Base-by-base conservation (phyloP, 1,139 yeast genomes). In the Saccharomyces hybrid region DNA sequence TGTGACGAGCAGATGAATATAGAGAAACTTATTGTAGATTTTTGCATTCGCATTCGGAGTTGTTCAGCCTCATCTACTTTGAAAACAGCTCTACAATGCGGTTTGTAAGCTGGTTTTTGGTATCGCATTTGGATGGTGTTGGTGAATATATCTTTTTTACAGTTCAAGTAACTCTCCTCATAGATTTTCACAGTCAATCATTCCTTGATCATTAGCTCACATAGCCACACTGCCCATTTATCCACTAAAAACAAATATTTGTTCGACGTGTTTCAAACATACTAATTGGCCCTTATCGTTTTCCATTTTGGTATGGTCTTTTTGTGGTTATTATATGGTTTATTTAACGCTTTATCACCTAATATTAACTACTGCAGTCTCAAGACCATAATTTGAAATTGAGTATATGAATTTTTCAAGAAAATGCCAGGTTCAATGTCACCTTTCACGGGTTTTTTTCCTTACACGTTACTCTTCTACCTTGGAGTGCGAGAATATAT, bases 281-380 rank as follows among this genome's bases (percentile, higher is more conserved):
- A 88, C 98, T 82, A 91, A 86, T 84, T 89, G 96, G 80, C 99
- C 99, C 84, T 89, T 89, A 80, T 93, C 98, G 99, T 93, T 93
- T 86, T 93, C 98, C 99, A 93, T 93, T 75, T 80, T 89, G 87
- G 44, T 38, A 16, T 38, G 44, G 1, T 38, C 44, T 38, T 38
- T 9, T 16, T 16, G 11, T 4, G 44, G 13, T 38, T 38, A 4
- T 38, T 38, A 38, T 38, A 8, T 38, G 44, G 13, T 38, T 4
- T 3, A 38, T 8, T 20, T 16, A 3, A 16, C 25, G 8, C 44
- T 6, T 38, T 9, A 11, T 0, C 25, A 38, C 44, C 25, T 16
- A 4, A 34, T 4, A 38, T 16, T 13, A 9, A 38, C n/a, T 13
- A 9, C 11, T 20, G 23, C 1, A 16, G 5, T 16, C 25, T 9